Base-by-base conservation (phyloP, 352 stramenopile genomes). In the Phytophthora crassamura region DNA sequence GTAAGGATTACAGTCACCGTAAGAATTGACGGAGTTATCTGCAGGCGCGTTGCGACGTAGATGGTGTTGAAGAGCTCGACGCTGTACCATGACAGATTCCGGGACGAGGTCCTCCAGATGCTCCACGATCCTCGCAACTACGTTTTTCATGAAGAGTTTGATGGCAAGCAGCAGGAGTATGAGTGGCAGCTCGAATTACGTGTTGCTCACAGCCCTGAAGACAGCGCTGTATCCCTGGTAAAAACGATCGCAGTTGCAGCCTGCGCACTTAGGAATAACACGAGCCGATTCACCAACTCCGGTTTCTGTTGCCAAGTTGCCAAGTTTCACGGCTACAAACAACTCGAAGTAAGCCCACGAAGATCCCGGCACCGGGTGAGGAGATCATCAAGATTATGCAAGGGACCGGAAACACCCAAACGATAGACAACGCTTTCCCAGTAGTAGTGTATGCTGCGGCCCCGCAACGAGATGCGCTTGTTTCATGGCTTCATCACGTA, bases 21-120 rank as follows among this genome's bases (percentile, higher is more conserved):
- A 3, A 16, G 10, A 16, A 69, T 6, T 5, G 72, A 75, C 10
- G 51, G 53, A 7, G 67, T 51, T 4, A 42, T 67, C 18, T 78
- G 73, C 61, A 78, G 69, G 50, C 69, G 78, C 22, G 48, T 73
- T 3, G 60, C 47, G 2, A 77, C 41, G 59, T 74, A 83, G 4
- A 83, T 55, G 2, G 74, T 57, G 28, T 67, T 78, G 59, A 83
- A 83, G 20, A 83, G 45, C 28, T 80, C 75, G 15, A 78, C 64
- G 25, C 55, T 73, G 25, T n/a, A 78, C 57, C 10, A 76, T 67
- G 8, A 72, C 59, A 7, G 62, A 38, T 16, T 75, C 67, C 7
- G 68, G 58, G 6, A 73, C 56, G 11, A 69, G 33, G 15, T 78
- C 67, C 59, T 73, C 45, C 14, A 73, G 28, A 22, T 75, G 49